Evolutionary conservation across 208 protist genomes (phyloP), one percentile per base, ranked within the genome.

Genomic region (Phytomonas sp.): DNA sequence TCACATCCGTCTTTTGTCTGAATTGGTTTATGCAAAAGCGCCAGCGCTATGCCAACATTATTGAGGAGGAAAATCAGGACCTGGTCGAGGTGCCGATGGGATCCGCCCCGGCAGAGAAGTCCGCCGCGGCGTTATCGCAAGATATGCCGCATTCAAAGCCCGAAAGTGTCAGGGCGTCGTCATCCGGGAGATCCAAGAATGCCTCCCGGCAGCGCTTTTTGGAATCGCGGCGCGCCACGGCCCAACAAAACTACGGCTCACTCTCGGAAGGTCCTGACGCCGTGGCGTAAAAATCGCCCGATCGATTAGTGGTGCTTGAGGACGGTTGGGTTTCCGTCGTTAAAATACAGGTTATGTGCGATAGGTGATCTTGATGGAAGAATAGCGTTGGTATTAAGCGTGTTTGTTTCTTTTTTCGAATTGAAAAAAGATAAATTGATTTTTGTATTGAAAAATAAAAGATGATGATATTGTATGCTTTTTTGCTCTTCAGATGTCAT

Each of bases 181-280:
- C 60, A 34, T 30, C 31, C 56, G 31, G 16, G 37, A 29, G 73
- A 78, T 69, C 10, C n/a, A 85, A 85, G 26, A 91, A 85, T 71
- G 66, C 81, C 10, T 91, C 89, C 4, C 75, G 89, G 0, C 81
- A 88, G 69, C 82, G 79, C 23, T 94, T 94, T 69, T 68, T 91
- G 29, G 76, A 90, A 64, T 79, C 82, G 29, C 83, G 89, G 36
- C 33, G 76, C 70, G 11, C 72, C 70, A 33, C 60, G 45, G 40
- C 73, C 67, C 69, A 84, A 30, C 78, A 76, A 69, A 91, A 86
- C 73, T 93, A 89, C 69, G 82, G 84, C 72, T 82, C 76, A 2
- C 72, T 78, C 4, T 82, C 83, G 3, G 34, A 84, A 26, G 69
- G 64, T 4, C 74, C 60, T 29, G 32, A 62, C 16, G 63, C 67